Evolutionary conservation across 1,139 yeast genomes (phyloP).

Genomic region (Blastobotrys arbuscula): DNA sequence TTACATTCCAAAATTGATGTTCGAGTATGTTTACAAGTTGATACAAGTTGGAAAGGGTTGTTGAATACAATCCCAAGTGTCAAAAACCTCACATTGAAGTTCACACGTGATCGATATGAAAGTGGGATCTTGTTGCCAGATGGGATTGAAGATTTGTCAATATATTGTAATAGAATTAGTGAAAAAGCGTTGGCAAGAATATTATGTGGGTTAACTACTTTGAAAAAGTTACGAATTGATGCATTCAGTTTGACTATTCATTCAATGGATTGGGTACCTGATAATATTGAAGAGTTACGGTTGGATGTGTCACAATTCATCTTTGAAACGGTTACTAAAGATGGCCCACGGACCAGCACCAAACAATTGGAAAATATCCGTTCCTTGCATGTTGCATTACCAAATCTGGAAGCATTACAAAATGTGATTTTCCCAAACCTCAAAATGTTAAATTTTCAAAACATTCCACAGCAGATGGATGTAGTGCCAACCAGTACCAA

Average conservation of each 20-base stretch:
- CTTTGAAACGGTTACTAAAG: no score
- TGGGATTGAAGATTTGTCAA: constrained; percentile 7
- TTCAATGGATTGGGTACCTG: constrained; percentile 3
- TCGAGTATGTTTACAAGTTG: constrained; percentile 4
- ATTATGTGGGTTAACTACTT: not conserved
- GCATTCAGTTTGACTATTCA: not conserved
- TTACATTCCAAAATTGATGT: not conserved
- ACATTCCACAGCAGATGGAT: constrained; percentile 1
- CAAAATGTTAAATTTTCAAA: constrained; percentile 1
- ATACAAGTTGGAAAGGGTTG: constrained; percentile 1
- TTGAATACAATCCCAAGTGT: not conserved
- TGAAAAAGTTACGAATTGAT: constrained; percentile 4
- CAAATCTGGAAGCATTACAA: not conserved
- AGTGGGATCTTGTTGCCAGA: constrained; percentile 6
- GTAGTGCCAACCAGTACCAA: constrained; percentile 4
- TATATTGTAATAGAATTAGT: constrained; percentile 3
- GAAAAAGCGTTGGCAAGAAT: constrained; percentile 4
- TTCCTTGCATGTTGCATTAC: constrained; percentile 1
- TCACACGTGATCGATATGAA: constrained; percentile 2
- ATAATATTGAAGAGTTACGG: not conserved
- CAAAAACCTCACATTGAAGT: constrained; percentile 2
- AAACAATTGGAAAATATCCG: not conserved
- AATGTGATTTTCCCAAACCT: constrained; percentile 6
- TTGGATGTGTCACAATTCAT: not conserved
- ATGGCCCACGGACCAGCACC: not conserved